These are phyloP conservation scores for Pseudomassariella vexata DNA, from an alignment of 2,329 filamentous ascomycete species.

Conservation along the genomic window DNA sequence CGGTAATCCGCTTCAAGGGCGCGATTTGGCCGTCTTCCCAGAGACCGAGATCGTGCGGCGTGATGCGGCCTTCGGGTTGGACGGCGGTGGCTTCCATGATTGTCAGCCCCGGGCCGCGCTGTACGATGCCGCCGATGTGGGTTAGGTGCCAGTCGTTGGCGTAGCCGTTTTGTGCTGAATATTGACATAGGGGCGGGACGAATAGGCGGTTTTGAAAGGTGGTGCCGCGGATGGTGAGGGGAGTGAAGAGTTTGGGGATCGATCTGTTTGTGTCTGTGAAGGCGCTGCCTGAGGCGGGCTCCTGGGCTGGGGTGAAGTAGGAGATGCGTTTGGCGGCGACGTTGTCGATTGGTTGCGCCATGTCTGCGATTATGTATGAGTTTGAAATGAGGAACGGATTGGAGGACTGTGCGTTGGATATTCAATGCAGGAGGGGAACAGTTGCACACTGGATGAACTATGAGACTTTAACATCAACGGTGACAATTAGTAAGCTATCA, in stretches of 20 bases:
- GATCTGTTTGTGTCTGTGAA: no score
- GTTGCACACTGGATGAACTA: no score
- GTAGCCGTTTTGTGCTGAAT: constrained; percentile 57
- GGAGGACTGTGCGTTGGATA: no score
- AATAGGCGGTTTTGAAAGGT: constrained; percentile 7
- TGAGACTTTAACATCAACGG: no score
- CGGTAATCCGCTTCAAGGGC: constrained; percentile 62
- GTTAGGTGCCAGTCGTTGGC: constrained; percentile 76
- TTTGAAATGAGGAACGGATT: no score
- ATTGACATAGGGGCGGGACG: constrained; percentile 19
- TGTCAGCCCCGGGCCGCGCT: constrained; percentile 67
- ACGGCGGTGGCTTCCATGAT: constrained; percentile 78
- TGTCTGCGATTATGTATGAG: no score
- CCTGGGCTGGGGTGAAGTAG: constrained; percentile 35
- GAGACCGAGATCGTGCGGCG: constrained; percentile 70
- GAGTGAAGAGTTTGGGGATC: constrained; percentile 46
- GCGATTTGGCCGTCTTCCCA: constrained; percentile 82
- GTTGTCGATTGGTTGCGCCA: no score
- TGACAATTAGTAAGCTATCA: no score
- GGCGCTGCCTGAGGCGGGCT: constrained; percentile 29
- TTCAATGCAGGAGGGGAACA: no score
- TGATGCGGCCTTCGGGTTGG: constrained; percentile 71
- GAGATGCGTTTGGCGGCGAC: constrained; percentile 26
- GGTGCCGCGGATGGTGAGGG: constrained; percentile 40
- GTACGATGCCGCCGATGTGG: constrained; percentile 75